Evolutionary conservation across 1,284 basidiomycete species (phyloP), one percentile per base, ranked within the genome.

Genomic region (Tilletiaria anomala): DNA sequence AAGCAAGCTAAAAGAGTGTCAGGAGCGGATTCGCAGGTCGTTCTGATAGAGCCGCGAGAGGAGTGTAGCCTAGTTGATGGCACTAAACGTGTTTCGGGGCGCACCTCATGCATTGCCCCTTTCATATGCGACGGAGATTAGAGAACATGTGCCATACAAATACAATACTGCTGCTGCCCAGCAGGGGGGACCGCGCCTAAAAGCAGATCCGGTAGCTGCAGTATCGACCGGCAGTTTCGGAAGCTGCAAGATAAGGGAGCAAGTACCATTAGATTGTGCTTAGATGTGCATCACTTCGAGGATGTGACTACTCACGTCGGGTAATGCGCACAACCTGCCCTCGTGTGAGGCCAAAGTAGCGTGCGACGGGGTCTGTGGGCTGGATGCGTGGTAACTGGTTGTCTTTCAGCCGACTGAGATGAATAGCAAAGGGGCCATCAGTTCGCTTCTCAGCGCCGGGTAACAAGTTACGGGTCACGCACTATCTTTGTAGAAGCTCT

Each of bases 311-410:
- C 54, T 33, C 44, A 56, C 54, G 57, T 32, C 93, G 75, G 47
- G 84, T 97, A 58, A 99, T 97, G 73, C 94, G 94, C 68, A 97
- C 93, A 29, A 99, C 93, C 69, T 94, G 86, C 17, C 91, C 89
- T 48, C 93, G 76, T 61, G 80, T 77, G 47, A 97, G 76, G 38
- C 93, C 93, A 71, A 94, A 99, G 70, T 99, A 97, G 50, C 88
- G 78, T 29, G 91, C 88, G 11, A 99, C 91, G 4, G 93, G 93
- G 70, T 99, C 93, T 15, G 80, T 79, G 41, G 93, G 70, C 70
- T 94, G 89, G 56, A 99, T 97, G 26, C 93, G 81, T 39, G 93
- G 93, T 47, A 99, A 74, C 65, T 99, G 93, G 1, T 89, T 96
- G 65, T 97, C 93, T 69, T 94, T 94, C 51, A 99, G 72, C 48